A percentile compares a stretch with the other conserved stretches of the same genome.
Conservation (phyloP, 2,329 filamentous ascomycete genomes). For the Xylariaceae sp. region DNA sequence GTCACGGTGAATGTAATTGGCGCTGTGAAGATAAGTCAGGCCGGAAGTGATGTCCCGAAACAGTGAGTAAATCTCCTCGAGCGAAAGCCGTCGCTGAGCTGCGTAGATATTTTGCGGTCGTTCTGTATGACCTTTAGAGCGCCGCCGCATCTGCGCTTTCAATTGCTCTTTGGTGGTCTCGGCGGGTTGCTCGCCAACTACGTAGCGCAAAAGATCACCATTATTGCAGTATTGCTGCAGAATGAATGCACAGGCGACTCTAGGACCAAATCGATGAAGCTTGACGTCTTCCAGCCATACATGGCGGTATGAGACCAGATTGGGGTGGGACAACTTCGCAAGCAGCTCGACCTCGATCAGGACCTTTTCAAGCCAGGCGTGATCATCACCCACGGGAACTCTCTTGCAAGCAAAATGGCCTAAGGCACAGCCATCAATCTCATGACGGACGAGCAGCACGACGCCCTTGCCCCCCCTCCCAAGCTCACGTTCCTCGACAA, state of each 20-base stretch:
- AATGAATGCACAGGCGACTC: conserved; percentile 92
- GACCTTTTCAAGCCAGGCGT: conserved; percentile 91
- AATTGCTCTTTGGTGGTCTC: conserved; percentile 75
- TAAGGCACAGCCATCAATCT: conserved; percentile 82
- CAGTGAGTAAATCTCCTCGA: conserved; percentile 94
- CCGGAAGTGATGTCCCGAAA: conserved; percentile 95
- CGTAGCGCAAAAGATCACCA: conserved; percentile 83
- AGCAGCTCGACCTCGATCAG: conserved; percentile 89
- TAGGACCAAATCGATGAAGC: conserved; percentile 81
- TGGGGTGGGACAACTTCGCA: conserved; percentile 87
- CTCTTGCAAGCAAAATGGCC: conserved; percentile 96
- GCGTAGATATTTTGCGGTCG: conserved; percentile 45
- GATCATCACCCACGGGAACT: conserved; percentile 91
- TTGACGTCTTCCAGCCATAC: conserved; percentile 93
- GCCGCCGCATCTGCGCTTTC: conserved; percentile 80
- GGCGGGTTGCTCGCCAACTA: conserved; percentile 64
- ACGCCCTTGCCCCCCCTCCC: conserved; percentile 92
- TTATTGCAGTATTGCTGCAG: conserved; percentile 96
- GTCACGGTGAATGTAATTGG: conserved; percentile 94
- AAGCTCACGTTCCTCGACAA: conserved; percentile 80
- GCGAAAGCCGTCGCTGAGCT: conserved; percentile 47
- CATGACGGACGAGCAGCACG: conserved; percentile 86
- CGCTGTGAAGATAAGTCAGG: conserved; percentile 80
- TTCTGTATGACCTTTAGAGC: conserved; percentile 73
- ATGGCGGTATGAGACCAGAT: conserved; percentile 93